These are phyloP conservation scores for Lasiodiplodia sp. DNA, from an alignment of 2,329 filamentous ascomycete species.

Conservation along the genomic window DNA sequence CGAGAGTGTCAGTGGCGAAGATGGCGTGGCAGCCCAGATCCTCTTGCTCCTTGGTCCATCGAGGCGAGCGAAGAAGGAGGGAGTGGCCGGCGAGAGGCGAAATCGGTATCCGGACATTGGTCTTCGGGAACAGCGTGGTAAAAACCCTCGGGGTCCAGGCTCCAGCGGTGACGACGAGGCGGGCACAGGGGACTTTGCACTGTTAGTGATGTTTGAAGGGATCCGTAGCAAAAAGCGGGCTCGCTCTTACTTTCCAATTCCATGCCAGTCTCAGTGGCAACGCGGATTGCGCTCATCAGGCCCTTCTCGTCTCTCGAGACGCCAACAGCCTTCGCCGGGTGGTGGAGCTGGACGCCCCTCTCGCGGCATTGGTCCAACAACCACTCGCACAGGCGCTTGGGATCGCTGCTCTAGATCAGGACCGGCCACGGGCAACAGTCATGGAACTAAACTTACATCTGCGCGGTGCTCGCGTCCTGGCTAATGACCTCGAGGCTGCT, in stretches of 20 bases:
- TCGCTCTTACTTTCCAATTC: slow-evolving; percentile 51
- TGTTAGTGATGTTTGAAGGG: slow-evolving; percentile 31
- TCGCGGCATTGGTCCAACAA: slow-evolving; percentile 65
- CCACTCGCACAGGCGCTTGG: slow-evolving; percentile 70
- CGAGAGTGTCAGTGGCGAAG: slow-evolving; percentile 66
- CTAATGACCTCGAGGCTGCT: slow-evolving; percentile 69
- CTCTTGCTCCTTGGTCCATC: slow-evolving; percentile 58
- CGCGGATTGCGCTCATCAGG: slow-evolving; percentile 60
- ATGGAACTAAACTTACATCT: slow-evolving; percentile 61
- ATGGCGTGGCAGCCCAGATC: slow-evolving; percentile 68
- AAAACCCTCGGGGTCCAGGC: slow-evolving; percentile 76
- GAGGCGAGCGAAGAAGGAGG: slow-evolving; percentile 69
- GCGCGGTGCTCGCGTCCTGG: slow-evolving; percentile 66
- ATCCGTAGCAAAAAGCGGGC: neutral
- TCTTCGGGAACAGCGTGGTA: slow-evolving; percentile 66
- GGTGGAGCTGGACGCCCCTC: slow-evolving; percentile 70
- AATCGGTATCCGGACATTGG: slow-evolving; percentile 63
- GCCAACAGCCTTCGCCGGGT: slow-evolving; percentile 66
- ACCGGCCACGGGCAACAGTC: neutral
- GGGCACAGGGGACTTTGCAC: slow-evolving; percentile 64
- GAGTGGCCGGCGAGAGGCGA: slow-evolving; percentile 74
- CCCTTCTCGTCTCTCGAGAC: slow-evolving; percentile 60
- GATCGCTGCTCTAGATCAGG: slow-evolving; percentile 60
- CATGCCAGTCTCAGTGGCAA: slow-evolving; percentile 55
- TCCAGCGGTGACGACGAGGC: slow-evolving; percentile 72